Conservation (phyloP, 2,329 filamentous ascomycete species). For the Aspergillus japonicus region DNA sequence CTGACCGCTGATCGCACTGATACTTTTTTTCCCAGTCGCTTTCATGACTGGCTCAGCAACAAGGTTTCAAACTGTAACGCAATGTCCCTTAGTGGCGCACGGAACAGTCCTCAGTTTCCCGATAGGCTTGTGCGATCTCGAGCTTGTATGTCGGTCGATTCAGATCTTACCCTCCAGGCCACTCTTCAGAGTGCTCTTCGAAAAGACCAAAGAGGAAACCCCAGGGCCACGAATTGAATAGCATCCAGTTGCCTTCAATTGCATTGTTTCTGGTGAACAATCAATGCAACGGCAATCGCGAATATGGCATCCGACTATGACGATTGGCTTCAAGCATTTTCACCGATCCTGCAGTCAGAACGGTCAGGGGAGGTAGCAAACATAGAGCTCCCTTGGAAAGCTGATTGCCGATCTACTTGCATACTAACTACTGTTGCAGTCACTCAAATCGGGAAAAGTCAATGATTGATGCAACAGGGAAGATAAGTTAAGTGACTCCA, state of each 20-base stretch:
- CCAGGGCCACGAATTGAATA: background rate
- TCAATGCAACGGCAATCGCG: background rate
- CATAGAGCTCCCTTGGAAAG: slow-evolving; percentile 11
- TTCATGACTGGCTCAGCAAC: background rate
- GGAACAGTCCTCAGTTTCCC: background rate
- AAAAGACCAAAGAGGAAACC: background rate
- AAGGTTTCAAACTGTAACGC: slow-evolving; percentile 4
- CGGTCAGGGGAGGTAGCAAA: slow-evolving; percentile 4
- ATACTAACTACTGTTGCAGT: background rate
- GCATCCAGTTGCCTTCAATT: background rate
- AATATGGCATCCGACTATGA: background rate
- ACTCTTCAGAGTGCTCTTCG: background rate
- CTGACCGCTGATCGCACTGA: slow-evolving; percentile 14
- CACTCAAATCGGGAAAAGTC: background rate
- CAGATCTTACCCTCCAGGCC: background rate
- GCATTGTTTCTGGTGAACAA: background rate
- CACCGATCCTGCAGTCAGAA: slow-evolving; percentile 10
- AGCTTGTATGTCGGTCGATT: background rate
- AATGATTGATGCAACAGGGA: background rate
- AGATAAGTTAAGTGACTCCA: background rate
- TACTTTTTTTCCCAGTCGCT: background rate
- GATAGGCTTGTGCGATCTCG: background rate
- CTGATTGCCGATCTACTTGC: background rate
- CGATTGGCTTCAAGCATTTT: background rate
- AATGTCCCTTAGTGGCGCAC: background rate